These are phyloP conservation scores for Chrysanthemum lavandulifolium DNA, from an alignment of 129 eudicot genomes.

Conservation along the genomic window DNA sequence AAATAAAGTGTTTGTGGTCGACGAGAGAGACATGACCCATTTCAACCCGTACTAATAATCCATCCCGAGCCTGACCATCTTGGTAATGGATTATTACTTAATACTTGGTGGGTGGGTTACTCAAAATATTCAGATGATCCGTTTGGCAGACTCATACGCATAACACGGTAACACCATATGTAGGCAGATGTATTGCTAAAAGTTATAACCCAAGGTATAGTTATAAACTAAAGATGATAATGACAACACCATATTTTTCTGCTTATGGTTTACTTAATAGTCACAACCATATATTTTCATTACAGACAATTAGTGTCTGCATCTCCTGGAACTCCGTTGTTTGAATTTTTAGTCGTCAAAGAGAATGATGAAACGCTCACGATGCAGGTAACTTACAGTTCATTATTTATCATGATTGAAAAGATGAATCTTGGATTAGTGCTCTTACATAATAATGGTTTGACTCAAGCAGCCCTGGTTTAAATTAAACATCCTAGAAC, in stretches of 20 bases:
- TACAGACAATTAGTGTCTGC: conserved; percentile 87
- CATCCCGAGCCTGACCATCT: neutral
- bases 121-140: conserved; percentile 91
- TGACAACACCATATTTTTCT: conserved; percentile 7
- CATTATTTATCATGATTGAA: conserved; percentile 11
- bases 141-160: conserved; percentile 78
- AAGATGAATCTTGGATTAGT: conserved; percentile 8
- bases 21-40: no score
- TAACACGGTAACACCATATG: conserved; percentile 92
- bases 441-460: neutral
- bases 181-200: conserved; percentile 86
- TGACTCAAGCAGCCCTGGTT: no score
- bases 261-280: conserved; percentile 16
- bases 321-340: conserved; percentile 94
- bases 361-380: conserved; percentile 18
- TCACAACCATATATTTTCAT: conserved; percentile 22
- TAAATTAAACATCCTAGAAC: no score
- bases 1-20: neutral
- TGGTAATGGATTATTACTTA: conserved; percentile 10
- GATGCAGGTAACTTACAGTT: conserved; percentile 64
- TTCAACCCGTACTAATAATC: neutral
- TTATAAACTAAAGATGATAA: conserved; percentile 3
- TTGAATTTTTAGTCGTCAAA: conserved; percentile 88
- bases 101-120: conserved; percentile 91
- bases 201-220: conserved; percentile 85